Percentiles rank a stretch among this genome's conserved stretches.
Evolutionary conservation across 1,284 basidiomycete genomes (phyloP).

Genomic region (Ceratobasidium sp.): DNA sequence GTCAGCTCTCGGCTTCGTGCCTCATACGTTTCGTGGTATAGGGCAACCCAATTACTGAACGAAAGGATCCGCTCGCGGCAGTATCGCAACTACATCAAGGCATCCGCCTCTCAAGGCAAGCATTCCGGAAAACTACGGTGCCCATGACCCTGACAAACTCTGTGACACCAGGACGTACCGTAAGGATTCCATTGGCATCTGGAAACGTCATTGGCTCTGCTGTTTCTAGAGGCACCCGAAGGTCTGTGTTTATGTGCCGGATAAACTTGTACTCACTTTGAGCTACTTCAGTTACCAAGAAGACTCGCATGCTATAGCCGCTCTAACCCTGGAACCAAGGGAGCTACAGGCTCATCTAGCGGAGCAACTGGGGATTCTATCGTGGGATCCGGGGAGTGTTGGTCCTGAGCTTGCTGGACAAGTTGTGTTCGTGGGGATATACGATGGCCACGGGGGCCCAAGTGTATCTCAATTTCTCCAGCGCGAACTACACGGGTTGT

Average conservation of each 20-base stretch:
- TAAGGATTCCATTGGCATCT: slow-evolving; percentile 64
- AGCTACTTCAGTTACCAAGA: slow-evolving; percentile 72
- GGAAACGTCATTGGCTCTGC: slow-evolving; percentile 76
- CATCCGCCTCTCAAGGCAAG: slow-evolving; percentile 34
- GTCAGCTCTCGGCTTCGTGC: slow-evolving; percentile 12
- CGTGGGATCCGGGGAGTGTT: slow-evolving; percentile 75
- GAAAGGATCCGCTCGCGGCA: background rate
- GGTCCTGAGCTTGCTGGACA: slow-evolving; percentile 74
- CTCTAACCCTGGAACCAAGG: slow-evolving; percentile 75
- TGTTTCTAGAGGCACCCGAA: slow-evolving; percentile 78
- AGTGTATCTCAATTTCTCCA: slow-evolving; percentile 79
- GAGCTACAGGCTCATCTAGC: slow-evolving; percentile 75
- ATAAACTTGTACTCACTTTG: slow-evolving; percentile 12
- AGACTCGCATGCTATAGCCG: slow-evolving; percentile 81
- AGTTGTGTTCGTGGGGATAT: slow-evolving; percentile 86
- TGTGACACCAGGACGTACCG: slow-evolving; percentile 58
- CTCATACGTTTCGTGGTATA: slow-evolving; percentile 31
- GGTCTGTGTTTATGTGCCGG: slow-evolving; percentile 58
- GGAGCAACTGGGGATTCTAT: slow-evolving; percentile 65
- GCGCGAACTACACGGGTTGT: slow-evolving; percentile 79
- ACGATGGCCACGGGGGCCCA: slow-evolving; percentile 88
- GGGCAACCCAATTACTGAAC: background rate
- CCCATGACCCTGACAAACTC: background rate
- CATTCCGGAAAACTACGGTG: background rate
- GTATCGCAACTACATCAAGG: slow-evolving; percentile 39